These are phyloP conservation scores for Paramecium bursaria DNA, from an alignment of 73 alveolate genomes.

Conservation along the genomic window DNA sequence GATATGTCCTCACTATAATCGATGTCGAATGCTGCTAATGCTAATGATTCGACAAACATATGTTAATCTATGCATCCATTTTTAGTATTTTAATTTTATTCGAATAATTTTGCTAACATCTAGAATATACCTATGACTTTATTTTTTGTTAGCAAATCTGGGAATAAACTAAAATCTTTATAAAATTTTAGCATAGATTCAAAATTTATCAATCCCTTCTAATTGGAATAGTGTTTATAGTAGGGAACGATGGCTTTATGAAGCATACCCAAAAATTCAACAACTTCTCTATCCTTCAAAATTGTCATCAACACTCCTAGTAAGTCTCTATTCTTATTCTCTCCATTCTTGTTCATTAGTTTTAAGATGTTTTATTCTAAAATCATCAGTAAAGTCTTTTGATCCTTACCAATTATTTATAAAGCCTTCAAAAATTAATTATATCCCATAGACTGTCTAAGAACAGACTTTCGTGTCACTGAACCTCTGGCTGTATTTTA, in stretches of 20 bases:
- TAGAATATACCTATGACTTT: conserved; percentile 70
- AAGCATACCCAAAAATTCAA: conserved; percentile 74
- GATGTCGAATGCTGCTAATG: conserved; percentile 80
- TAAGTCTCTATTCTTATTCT: conserved; percentile 18
- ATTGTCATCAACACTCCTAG: conserved; percentile 72
- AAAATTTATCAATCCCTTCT: conserved; percentile 69
- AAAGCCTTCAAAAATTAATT: conserved; percentile 66
- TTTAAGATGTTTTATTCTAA: neutral
- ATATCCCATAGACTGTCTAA: conserved; percentile 70
- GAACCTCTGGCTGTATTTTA: neutral
- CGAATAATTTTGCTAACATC: conserved; percentile 72
- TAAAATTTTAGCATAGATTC: conserved; percentile 75
- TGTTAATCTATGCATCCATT: conserved; percentile 84
- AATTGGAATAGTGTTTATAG: conserved; percentile 66
- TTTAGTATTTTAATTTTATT: conserved; percentile 54
- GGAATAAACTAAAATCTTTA: conserved; percentile 79
- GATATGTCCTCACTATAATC: conserved; percentile 76
- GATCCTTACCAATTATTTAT: conserved; percentile 51
- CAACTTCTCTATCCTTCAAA: conserved; percentile 75
- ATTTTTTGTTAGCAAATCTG: conserved; percentile 76
- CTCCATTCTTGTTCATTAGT: neutral
- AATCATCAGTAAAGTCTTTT: neutral
- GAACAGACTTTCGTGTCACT: neutral
- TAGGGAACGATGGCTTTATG: conserved; percentile 77
- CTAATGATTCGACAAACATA: conserved; percentile 84